Base-by-base conservation (phyloP, 2,329 filamentous ascomycete species). In the Westerdykella sp. region DNA sequence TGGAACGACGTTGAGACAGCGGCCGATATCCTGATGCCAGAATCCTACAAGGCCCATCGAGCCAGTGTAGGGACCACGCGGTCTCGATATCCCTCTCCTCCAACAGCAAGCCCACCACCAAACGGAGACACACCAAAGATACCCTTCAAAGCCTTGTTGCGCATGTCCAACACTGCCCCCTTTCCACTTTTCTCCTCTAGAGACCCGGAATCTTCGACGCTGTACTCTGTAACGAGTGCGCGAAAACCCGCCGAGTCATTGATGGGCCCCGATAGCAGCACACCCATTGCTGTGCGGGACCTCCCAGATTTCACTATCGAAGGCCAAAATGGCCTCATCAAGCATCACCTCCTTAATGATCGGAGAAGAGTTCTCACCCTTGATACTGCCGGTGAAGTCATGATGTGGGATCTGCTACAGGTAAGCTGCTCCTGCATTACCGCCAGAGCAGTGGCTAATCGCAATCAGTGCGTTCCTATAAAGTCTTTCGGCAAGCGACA, bases 401-500 rank as follows among this genome's bases (percentile, higher is more conserved):
- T 96, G 37, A 71, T 98, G 51, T 98, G 93, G 93, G 93, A 98
- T 73, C 73, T 98, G 32, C 76, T 98, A 37, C 81, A 84, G 73
- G 87, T 90, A 70, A 50, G 73, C 57, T 7, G 25, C 12, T 15
- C 21, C 7, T 12, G 6, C n/a, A 18, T 32, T n/a, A 28, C n/a
- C 41, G n/a, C 11, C 25, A 28, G 11, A 9, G 4, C 25, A 3
- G 18, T 22, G 4, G 28, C 52, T 65, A 42, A 66, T 39, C 37
- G 18, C 2, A 3, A 22, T 34, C 50, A 93, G 83, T 97, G 93
- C 62, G 78, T 84, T 59, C 88, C 88, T 0, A 82, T 97, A 42
- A 79, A 87, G 65, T 88, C 85, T n/a, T 98, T 93, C 66, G 93
- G 93, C 35, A 96, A 96, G 70, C 81, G 85, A 36, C 87, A 97